Base-by-base conservation (phyloP, 73 alveolate species). In the Paramecium primaurelia region DNA sequence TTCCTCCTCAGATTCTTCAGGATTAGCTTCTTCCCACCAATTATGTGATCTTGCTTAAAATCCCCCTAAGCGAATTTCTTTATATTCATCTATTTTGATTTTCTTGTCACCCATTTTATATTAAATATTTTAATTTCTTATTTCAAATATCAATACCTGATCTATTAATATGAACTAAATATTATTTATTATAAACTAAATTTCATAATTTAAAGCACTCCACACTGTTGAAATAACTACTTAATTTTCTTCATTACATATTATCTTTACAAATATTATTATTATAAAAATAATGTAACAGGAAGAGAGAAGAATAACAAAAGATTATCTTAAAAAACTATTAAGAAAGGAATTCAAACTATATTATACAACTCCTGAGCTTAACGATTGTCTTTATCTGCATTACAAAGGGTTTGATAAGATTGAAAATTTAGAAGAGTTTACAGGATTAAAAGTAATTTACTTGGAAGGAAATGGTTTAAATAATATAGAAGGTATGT, bases 361-460 rank as follows among this genome's bases (percentile, higher is more conserved):
- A 4, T 98, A 98, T 96, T 98, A 98, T 92, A 87, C 98, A 77
- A 98, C 99, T 3, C 98, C 97, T 86, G 98, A 98, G 71, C 96
- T 98, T 60, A 98, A 98, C 92, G 99, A 98, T 92, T 96, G 96
- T 88, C 97, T 98, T 54, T 98, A 97, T 92, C 95, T 98, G 22
- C 99, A 98, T 94, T 98, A 96, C 80, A 98, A 98, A 92, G 99
- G 99, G 5, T 96, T 96, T 59, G 84, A 92, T 7, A 96, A 96
- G 92, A 96, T 98, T 28, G 99, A 98, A 92, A 98, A 97, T 59
- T 93, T 98, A 16, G 99, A 98, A 71, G 96, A 93, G 30, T 97
- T 98, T 92, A 96, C 98, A 26, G 98, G 98, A 92, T 93, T 98
- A 88, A 94, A 96, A 45, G 97, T 98, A 9, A 95, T 98, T 59